Conservation (phyloP, 192 early-diverging fungal species). For the Backusella luteola region DNA sequence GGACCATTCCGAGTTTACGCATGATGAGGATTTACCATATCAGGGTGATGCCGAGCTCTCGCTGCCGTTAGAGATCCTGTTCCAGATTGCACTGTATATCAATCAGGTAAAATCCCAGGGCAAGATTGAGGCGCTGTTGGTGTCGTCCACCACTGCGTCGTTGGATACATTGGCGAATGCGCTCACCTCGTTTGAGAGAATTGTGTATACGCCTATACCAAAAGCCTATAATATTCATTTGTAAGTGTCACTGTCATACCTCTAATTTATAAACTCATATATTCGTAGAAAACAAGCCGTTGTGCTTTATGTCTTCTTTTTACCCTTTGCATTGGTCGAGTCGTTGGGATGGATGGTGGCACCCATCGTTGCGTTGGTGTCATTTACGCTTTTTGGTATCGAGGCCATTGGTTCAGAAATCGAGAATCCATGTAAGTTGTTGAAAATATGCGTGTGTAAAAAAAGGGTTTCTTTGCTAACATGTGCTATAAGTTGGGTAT, state of each 20-base stretch:
- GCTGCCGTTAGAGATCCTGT: constrained; percentile 50
- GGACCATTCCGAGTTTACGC: constrained; percentile 20
- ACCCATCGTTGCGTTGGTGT: constrained; percentile 57
- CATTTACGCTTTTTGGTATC: constrained; percentile 75
- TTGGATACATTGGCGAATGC: constrained; percentile 55
- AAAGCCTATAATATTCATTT: constrained; percentile 68
- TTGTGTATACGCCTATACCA: constrained; percentile 67
- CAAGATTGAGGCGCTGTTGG: constrained; percentile 38
- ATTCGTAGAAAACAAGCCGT: constrained; percentile 57
- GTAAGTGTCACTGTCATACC: constrained; percentile 28
- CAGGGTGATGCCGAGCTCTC: constrained; percentile 49
- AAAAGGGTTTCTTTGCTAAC: background rate
- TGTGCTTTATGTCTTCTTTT: constrained; percentile 52
- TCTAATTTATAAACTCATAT: background rate
- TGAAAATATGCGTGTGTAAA: background rate
- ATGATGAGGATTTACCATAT: constrained; percentile 32
- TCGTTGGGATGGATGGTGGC: constrained; percentile 49
- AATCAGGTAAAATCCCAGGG: constrained; percentile 34
- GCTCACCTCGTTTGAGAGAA: constrained; percentile 68
- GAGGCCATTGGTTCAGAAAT: constrained; percentile 77
- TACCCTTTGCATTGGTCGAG: constrained; percentile 61
- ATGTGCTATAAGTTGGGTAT: constrained; percentile 42
- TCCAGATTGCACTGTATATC: constrained; percentile 42
- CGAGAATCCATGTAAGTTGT: constrained; percentile 69
- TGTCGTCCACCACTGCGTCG: constrained; percentile 35